phyloP scores from a whole-genome alignment of 2,329 filamentous ascomycete species.

The Diaporthe sp. region DNA sequence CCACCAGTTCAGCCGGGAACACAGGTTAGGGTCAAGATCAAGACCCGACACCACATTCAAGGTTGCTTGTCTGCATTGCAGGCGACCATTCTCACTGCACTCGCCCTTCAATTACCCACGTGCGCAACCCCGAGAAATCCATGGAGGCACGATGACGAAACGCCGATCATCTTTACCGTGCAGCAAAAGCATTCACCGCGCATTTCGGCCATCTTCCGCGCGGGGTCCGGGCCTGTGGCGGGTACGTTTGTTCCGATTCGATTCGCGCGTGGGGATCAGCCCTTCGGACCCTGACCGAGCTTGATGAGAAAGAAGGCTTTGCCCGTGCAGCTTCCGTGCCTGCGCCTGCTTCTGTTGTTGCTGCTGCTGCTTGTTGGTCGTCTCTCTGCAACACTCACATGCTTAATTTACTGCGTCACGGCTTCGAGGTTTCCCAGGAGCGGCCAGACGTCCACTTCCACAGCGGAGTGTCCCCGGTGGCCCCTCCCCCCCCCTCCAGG shows the following conservation, averaged over 20 bases:
- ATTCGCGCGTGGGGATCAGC: not conserved
- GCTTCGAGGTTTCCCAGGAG: not conserved
- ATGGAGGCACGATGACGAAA: not conserved
- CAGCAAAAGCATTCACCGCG: constrained; percentile 10
- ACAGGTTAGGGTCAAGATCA: constrained; percentile 4
- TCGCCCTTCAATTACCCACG: not conserved
- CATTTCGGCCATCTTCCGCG: constrained; percentile 21
- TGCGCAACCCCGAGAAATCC: not conserved
- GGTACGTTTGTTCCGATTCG: constrained; percentile 3
- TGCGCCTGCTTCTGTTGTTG: not conserved
- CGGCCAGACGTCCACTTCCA: not conserved
- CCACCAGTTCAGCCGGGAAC: too few relatives aligned
- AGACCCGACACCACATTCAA: not conserved
- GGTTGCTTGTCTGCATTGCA: not conserved
- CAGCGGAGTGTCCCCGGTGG: too few relatives aligned
- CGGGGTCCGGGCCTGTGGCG: not conserved
- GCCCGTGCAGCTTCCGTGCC: not conserved
- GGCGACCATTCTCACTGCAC: not conserved
- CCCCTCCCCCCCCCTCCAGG: not conserved
- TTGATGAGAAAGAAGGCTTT: not conserved
- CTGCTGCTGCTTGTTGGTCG: not conserved
- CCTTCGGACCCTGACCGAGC: constrained; percentile 20
- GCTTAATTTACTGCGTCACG: not conserved
- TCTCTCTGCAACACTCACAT: not conserved
- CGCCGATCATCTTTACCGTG: not conserved